Evolutionary conservation across 108 stramenopile genomes (phyloP).

Genomic region (Cyclotella baltica): DNA sequence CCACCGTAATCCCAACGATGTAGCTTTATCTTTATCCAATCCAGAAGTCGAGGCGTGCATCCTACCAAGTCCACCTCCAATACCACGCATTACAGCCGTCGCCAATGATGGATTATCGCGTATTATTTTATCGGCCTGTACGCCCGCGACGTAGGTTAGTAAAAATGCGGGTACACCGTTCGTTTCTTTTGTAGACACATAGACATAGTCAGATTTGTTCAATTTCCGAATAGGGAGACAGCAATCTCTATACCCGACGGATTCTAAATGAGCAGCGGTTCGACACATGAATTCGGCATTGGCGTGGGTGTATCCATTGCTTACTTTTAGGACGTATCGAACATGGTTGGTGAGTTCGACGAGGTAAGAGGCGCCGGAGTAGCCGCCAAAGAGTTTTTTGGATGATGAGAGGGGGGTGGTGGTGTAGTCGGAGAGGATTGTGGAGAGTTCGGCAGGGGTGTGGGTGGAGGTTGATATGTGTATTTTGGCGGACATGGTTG

Average conservation of each 20-base stretch:
- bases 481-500: slow-evolving; percentile 7
- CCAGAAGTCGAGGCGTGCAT: slow-evolving; percentile 6
- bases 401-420: background rate
- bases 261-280: background rate
- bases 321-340: slow-evolving; percentile 3
- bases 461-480: slow-evolving; percentile 2
- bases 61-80: slow-evolving; percentile 7
- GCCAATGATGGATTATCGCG: background rate
- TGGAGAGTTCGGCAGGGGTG: background rate
- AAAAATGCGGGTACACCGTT: background rate
- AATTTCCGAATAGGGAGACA: background rate
- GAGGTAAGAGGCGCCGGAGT: background rate
- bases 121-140: slow-evolving; percentile 5
- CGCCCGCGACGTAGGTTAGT: background rate
- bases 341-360: background rate
- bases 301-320: slow-evolving; percentile 2
- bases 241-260: background rate
- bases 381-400: slow-evolving; percentile 7
- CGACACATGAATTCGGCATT: slow-evolving; percentile 14
- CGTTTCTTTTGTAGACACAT: background rate
- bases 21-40: background rate
- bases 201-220: background rate
- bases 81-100: slow-evolving; percentile 1
- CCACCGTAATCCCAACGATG: background rate
- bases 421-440: slow-evolving; percentile 1